Evolutionary conservation across 306 rosid genomes (phyloP), one percentile per base, ranked within the genome.

Genomic region (Macrotyloma uniflorum): DNA sequence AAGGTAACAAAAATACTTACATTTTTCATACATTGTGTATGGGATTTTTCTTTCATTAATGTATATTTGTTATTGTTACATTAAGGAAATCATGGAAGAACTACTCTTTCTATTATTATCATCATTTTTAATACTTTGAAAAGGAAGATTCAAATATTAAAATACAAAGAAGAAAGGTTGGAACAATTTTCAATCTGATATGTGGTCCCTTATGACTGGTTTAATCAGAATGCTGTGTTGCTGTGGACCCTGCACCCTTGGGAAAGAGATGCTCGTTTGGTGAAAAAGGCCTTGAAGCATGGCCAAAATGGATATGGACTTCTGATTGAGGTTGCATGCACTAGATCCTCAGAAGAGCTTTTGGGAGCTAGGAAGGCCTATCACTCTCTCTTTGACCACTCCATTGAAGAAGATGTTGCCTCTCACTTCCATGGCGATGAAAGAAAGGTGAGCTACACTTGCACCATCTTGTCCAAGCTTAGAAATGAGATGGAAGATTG

Each of bases 201-300:
- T 58, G 73, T 72, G 54, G 51, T 46, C 13, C 24, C 68, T 45
- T 19, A 22, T 24, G 72, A 53, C 18, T 67, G 8, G 18, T 72
- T 38, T 62, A 6, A 53, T 76, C 83, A 95, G 98, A 90, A 87
- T 68, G 96, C 97, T 28, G 89, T 88, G 83, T 94, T 93, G 51
- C 69, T 87, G 32, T 91, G 99, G 99, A 71, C 90, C 12, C 93
- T 91, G 93, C 98, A 95, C 79, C 98, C 98, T 38, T 95, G 98
- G 98, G 99, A 95, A 84, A 86, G 98, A 58, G 99, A 95, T 80
- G 99, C 99, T 9, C 96, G 96, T 70, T 80, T 93, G 66, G 87
- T 59, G 8, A 93, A 84, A 81, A 89, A 88, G 80, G 97, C 97
- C 23, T 50, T 95, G 76, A 86, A 82, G 78, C 87, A 93, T 72